Conservation (phyloP, 2,329 filamentous ascomycete species). For the Fusarium austroafricanum region DNA sequence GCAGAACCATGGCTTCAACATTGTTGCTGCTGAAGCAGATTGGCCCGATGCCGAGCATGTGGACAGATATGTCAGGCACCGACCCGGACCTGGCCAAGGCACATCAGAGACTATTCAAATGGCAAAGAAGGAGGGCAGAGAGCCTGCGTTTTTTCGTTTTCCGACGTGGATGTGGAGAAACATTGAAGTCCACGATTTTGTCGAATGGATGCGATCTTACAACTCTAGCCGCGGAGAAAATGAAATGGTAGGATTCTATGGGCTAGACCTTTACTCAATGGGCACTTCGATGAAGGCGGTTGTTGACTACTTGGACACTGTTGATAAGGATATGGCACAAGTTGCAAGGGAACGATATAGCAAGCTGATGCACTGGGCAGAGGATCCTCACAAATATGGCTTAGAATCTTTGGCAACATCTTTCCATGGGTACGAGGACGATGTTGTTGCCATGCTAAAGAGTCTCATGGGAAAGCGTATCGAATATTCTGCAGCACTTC, state of each 20-base stretch:
- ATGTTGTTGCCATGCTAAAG: conserved; percentile 22
- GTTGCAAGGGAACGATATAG: conserved; percentile 19
- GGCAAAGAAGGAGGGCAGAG: conserved; percentile 15
- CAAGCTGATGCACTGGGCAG: conserved; percentile 25
- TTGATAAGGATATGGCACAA: conserved; percentile 31
- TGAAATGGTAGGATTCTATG: conserved; percentile 22
- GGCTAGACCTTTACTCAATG: conserved; percentile 30
- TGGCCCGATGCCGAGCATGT: conserved; percentile 30
- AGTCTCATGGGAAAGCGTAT: conserved; percentile 16
- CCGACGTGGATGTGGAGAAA: conserved; percentile 37
- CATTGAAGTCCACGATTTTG: conserved; percentile 28
- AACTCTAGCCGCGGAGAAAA: conserved; percentile 11
- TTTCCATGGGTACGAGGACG: conserved; percentile 24
- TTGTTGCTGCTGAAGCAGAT: conserved; percentile 29
- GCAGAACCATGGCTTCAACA: conserved; percentile 30
- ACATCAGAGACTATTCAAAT: conserved; percentile 19
- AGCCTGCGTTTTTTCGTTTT: conserved; percentile 22
- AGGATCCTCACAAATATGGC: conserved; percentile 30
- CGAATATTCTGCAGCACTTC: conserved; percentile 14
- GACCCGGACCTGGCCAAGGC: conserved; percentile 12
- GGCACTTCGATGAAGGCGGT: conserved; percentile 28
- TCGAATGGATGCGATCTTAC: conserved; percentile 28
- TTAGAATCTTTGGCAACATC: conserved; percentile 23
- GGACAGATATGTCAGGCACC: conserved; percentile 25
- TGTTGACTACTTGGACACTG: conserved; percentile 26